Percentiles rank a stretch among this genome's conserved stretches.
Conservation (phyloP, 2,329 filamentous ascomycete species). For the Alternaria sp. region DNA sequence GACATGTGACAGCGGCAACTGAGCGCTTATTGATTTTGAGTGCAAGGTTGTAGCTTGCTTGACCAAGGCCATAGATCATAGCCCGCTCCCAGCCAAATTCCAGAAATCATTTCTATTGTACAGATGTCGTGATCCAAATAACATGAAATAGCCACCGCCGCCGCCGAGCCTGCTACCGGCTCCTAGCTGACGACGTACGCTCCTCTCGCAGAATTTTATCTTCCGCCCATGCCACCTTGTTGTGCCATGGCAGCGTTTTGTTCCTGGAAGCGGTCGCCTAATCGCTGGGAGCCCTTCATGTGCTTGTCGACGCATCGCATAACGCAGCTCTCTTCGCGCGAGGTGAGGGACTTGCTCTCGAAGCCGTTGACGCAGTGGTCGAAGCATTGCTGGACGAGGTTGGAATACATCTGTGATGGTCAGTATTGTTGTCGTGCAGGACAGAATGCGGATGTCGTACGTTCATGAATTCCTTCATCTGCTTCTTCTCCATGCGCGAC, state of each 20-base stretch:
- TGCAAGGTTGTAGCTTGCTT: slow-evolving; percentile 2
- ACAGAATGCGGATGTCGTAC: slow-evolving; percentile 61
- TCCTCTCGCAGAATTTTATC: background rate
- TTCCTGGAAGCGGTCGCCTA: slow-evolving; percentile 89
- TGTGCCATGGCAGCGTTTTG: slow-evolving; percentile 73
- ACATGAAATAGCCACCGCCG: background rate
- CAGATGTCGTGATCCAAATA: slow-evolving; percentile 7
- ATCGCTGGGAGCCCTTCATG: slow-evolving; percentile 86
- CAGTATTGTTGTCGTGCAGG: background rate
- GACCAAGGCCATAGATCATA: slow-evolving; percentile 10
- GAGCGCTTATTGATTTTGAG: background rate
- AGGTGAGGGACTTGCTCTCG: slow-evolving; percentile 91
- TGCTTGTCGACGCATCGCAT: slow-evolving; percentile 96
- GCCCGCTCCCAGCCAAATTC: slow-evolving; percentile 9
- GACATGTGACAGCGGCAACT: background rate
- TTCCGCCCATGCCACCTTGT: slow-evolving; percentile 47
- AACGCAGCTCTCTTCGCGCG: slow-evolving; percentile 89
- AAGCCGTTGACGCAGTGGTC: slow-evolving; percentile 97
- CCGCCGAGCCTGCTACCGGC: background rate
- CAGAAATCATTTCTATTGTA: slow-evolving; percentile 19
- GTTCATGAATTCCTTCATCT: slow-evolving; percentile 98
- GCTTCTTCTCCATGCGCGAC: slow-evolving; percentile 93
- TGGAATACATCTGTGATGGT: slow-evolving; percentile 67
- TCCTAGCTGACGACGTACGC: background rate
- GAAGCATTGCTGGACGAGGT: slow-evolving; percentile 88